Evolutionary conservation across 2,329 filamentous ascomycete genomes (phyloP).

Genomic region (Fusarium beomiforme): DNA sequence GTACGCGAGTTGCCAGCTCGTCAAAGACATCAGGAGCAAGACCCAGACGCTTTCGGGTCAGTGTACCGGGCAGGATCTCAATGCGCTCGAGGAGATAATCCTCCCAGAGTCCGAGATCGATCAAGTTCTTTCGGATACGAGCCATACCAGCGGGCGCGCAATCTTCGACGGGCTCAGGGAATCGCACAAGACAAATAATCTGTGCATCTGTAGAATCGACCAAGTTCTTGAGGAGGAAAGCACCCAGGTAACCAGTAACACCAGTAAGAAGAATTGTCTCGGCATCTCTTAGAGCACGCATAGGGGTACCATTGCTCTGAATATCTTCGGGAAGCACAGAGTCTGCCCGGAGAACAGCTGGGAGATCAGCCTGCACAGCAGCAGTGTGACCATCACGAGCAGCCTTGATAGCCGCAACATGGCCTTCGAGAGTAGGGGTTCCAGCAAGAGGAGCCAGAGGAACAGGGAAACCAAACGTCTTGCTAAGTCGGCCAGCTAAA

Average conservation of each 20-base stretch:
- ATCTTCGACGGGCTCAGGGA: constrained; percentile 72
- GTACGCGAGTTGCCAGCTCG: constrained; percentile 69
- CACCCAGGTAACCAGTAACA: constrained; percentile 79
- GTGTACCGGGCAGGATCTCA: constrained; percentile 78
- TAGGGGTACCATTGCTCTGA: constrained; percentile 61
- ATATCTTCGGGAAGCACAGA: constrained; percentile 77
- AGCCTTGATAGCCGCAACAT: constrained; percentile 75
- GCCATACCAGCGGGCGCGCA: constrained; percentile 75
- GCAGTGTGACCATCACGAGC: constrained; percentile 78
- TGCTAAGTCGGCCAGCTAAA: constrained; percentile 74
- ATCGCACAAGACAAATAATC: constrained; percentile 78
- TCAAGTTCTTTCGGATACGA: constrained; percentile 76
- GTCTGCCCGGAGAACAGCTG: constrained; percentile 74
- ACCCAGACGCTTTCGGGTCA: constrained; percentile 75
- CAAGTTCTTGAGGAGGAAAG: constrained; percentile 76
- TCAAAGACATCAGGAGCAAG: constrained; percentile 73
- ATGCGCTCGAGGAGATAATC: constrained; percentile 82
- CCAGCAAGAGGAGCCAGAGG: constrained; percentile 77
- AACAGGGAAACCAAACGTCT: constrained; percentile 77
- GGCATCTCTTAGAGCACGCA: constrained; percentile 70
- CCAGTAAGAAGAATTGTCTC: constrained; percentile 78
- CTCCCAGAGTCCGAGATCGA: constrained; percentile 82
- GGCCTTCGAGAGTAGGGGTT: constrained; percentile 76
- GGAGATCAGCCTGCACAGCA: constrained; percentile 79
- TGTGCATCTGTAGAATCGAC: constrained; percentile 74